phyloP scores from a whole-genome alignment of 1,284 basidiomycete species.

The Irpex sp. region DNA sequence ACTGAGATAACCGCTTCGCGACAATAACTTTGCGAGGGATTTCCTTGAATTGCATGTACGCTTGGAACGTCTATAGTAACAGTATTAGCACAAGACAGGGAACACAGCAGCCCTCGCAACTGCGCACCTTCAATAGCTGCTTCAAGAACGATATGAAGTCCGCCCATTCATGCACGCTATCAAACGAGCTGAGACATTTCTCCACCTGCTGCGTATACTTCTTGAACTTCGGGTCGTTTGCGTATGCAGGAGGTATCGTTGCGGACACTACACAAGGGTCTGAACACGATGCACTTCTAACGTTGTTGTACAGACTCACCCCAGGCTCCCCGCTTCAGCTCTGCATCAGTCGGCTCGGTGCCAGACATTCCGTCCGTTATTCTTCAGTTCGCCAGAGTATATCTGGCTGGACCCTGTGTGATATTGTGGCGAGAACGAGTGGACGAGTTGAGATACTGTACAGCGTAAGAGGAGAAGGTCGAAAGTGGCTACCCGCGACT shows the following conservation, averaged over 20 bases:
- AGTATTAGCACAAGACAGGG: too few relatives aligned
- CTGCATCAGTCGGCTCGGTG: slow-evolving; percentile 1
- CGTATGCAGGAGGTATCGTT: slow-evolving; percentile 39
- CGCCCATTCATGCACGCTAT: slow-evolving; percentile 98
- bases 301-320: slow-evolving; percentile 1
- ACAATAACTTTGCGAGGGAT: slow-evolving; percentile 95
- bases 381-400: not conserved
- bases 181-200: slow-evolving; percentile 89
- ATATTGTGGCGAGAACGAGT: not conserved
- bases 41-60: slow-evolving; percentile 88
- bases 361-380: slow-evolving; percentile 3
- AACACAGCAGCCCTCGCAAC: not conserved
- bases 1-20: slow-evolving; percentile 93
- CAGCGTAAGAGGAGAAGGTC: not conserved
- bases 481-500: not conserved
- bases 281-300: not conserved
- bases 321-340: slow-evolving; percentile 3
- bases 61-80: slow-evolving; percentile 76
- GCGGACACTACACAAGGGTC: not conserved
- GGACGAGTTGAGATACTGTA: not conserved
- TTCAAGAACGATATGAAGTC: slow-evolving; percentile 99
- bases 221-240: slow-evolving; percentile 91
- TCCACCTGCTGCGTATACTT: slow-evolving; percentile 93
- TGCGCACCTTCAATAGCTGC: slow-evolving; percentile 84
- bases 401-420: not conserved